A percentile compares a stretch with the other conserved stretches of the same genome.
phyloP scores from a whole-genome alignment of 345 rosid genomes.

The Lepidium sativum region DNA sequence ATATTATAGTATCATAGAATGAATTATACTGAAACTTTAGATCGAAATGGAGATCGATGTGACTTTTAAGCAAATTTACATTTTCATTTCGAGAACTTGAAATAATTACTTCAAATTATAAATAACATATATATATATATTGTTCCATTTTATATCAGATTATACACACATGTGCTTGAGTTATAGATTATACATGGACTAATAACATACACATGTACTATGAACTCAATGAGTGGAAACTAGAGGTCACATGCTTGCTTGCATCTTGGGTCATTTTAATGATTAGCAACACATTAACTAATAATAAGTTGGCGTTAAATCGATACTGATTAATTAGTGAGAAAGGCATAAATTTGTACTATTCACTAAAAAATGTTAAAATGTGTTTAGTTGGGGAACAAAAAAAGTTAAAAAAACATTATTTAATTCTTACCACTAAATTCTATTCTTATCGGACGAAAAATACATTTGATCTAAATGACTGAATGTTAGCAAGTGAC shows the following conservation, averaged over 20 bases:
- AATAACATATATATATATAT: no score
- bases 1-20: no score
- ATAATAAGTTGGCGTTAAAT: not conserved
- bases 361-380: not conserved
- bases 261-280: conserved; percentile 3
- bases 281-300: not conserved
- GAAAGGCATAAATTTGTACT: not conserved
- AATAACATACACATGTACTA: not conserved
- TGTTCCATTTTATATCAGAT: no score
- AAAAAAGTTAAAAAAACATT: not conserved
- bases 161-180: not conserved
- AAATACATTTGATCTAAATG: no score
- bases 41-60: no score
- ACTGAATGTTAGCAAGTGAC: no score
- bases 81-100: no score
- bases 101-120: no score
- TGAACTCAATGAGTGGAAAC: not conserved
- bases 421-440: conserved; percentile 9
- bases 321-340: not conserved
- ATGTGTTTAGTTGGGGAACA: not conserved
- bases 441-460: not conserved
- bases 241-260: conserved; percentile 23
- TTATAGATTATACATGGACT: not conserved
- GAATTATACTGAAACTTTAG: no score
- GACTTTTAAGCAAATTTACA: no score